A percentile compares a stretch with the other conserved stretches of the same genome.
Conservation (phyloP, 225 moss, liverwort and hornwort species). For the Anthoceros angustus region DNA sequence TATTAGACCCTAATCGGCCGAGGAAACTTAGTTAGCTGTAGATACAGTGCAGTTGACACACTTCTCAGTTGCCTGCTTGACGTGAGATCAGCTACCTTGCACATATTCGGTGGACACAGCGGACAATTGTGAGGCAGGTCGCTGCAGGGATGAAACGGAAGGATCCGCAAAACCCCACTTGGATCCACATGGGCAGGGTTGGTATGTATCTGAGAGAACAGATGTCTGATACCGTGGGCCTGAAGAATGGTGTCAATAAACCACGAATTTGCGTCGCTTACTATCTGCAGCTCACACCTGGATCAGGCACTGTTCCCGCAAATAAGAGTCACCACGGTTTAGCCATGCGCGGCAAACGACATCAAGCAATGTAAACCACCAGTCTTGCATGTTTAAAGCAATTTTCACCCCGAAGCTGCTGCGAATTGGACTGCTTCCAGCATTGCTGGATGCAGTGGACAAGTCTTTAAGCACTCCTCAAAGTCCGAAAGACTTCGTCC, state of each 20-base stretch:
- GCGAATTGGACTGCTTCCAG: conserved; percentile 29
- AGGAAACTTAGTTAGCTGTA: neutral
- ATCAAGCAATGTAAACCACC: conserved; percentile 6
- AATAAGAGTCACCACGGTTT: neutral
- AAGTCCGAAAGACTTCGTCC: conserved; percentile 34
- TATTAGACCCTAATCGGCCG: conserved; percentile 24
- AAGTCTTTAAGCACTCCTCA: conserved; percentile 23
- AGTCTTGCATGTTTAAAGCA: conserved; percentile 4
- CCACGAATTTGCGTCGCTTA: conserved; percentile 48
- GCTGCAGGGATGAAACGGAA: conserved; percentile 27
- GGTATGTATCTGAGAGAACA: conserved; percentile 36
- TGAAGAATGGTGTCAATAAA: conserved; percentile 41
- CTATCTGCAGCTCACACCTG: conserved; percentile 48
- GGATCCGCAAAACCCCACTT: conserved; percentile 25
- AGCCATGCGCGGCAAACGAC: neutral
- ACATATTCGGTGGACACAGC: conserved; percentile 53
- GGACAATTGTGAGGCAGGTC: conserved; percentile 34
- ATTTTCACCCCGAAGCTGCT: conserved; percentile 34
- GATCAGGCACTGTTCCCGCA: neutral
- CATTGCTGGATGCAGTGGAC: conserved; percentile 41
- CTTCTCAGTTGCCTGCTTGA: neutral
- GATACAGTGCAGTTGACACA: neutral
- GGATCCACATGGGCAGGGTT: conserved; percentile 31
- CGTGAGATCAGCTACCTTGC: conserved; percentile 26
- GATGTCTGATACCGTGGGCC: conserved; percentile 14